Evolutionary conservation across 257 asterid species (phyloP).

Genomic region (Jacaranda copaia): DNA sequence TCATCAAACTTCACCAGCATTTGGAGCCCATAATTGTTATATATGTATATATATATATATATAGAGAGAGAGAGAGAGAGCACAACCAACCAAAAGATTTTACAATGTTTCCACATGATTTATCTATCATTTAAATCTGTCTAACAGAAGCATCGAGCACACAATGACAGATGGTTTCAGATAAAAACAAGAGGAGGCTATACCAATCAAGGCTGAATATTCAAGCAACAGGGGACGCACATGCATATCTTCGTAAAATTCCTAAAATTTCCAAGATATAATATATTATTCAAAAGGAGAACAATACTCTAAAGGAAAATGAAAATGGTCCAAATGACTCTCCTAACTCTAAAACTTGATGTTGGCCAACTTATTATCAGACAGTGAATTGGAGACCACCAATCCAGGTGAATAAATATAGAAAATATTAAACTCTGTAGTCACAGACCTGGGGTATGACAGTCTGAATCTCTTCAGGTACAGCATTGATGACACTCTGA

Average conservation of each 20-base stretch:
- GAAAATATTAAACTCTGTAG: background rate
- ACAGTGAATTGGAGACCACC: slow-evolving; percentile 2
- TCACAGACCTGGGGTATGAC: slow-evolving; percentile 85
- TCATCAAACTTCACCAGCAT: background rate
- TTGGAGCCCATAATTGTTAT: background rate
- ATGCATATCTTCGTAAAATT: background rate
- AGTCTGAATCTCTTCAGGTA: slow-evolving; percentile 92
- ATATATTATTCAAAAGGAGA: background rate
- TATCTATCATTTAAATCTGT: background rate
- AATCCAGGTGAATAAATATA: background rate
- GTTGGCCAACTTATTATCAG: background rate
- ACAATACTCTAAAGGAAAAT: slow-evolving; percentile 10
- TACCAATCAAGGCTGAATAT: background rate
- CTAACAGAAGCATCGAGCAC: background rate
- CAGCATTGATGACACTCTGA: slow-evolving; percentile 67
- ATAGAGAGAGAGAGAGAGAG: background rate
- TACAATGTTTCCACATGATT: background rate
- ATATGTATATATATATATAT: too few species aligned
- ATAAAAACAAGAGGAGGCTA: background rate
- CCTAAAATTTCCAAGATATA: background rate
- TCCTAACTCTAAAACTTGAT: background rate
- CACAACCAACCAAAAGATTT: background rate
- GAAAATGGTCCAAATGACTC: background rate
- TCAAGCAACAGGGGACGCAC: background rate
- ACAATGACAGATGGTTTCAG: background rate